Percentiles rank a stretch among this genome's conserved stretches.
phyloP scores from a whole-genome alignment of 129 eudicot genomes.

The Apium graveolens region DNA sequence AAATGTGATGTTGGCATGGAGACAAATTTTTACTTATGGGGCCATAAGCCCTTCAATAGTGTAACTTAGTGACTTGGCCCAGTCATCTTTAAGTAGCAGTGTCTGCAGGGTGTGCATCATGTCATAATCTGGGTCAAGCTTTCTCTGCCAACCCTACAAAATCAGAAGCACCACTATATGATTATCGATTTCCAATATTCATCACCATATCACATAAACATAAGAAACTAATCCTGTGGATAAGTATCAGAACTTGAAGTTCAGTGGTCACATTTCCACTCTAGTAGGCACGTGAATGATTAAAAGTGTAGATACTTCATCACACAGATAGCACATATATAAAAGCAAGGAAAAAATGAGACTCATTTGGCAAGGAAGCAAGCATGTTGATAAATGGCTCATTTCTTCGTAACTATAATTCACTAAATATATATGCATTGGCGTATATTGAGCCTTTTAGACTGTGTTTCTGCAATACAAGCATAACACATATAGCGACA shows the following conservation, averaged over 20 bases:
- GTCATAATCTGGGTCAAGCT: constrained; percentile 90
- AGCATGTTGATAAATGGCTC: background rate
- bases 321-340: background rate
- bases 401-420: no score
- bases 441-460: background rate
- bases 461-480: background rate
- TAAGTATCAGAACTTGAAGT: background rate
- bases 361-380: background rate
- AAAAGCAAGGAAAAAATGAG: background rate
- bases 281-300: background rate
- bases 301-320: background rate
- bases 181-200: background rate
- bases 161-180: background rate
- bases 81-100: constrained; percentile 64
- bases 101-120: constrained; percentile 85
- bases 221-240: background rate
- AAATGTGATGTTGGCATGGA: background rate
- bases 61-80: constrained; percentile 83
- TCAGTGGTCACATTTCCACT: background rate
- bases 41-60: constrained; percentile 93
- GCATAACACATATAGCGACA: background rate
- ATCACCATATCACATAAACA: background rate
- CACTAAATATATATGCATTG: background rate
- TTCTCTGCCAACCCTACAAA: constrained; percentile 93
- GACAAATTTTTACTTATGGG: constrained; percentile 24